Base-by-base conservation (phyloP, 2,329 filamentous ascomycete genomes). In the Sarocladiaceae sp. region DNA sequence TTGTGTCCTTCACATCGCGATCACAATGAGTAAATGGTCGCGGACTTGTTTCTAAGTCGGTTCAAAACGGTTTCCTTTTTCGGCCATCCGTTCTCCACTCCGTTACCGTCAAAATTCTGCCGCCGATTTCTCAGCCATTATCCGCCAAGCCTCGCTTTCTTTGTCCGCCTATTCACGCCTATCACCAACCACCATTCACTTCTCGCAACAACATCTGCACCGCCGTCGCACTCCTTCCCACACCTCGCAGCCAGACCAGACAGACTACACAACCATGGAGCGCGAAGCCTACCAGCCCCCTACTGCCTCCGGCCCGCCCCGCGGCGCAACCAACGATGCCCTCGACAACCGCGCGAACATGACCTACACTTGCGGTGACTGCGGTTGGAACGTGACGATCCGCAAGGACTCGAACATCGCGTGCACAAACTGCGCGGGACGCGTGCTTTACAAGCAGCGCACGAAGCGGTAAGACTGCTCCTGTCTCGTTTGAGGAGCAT, bases 381-480 rank as follows among this genome's bases (percentile, higher is more conserved):
- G 72, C 64, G 71, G 71, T 47, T 66, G 66, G 51, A 64, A 62
- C 63, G 67, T 70, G 55, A 66, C 66, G 52, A 68, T 72, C 58
- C 61, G 62, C 54, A 69, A 71, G 63, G 73, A 74, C 54, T 79
- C 79, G 47, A 76, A 82, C n/a, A 69, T 72, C 48, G 70, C 70
- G 20, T 72, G 71, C 59, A 67, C 69, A 53, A 70, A 73, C 57
- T 99, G 94, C 70, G 94, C 94, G 7, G 94, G 96, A 64, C 86
- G 94, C 59, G 91, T 99, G 56, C 74, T 99, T 60, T 97, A 97
- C 74, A 99, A 99, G 82, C 90, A 97, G 82, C 77, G 94, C 66
- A 99, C 94, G 40, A 97, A 96, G 79, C 84, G 94, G 94, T 97
- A 69, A 71, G 87, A n/a, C 74, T 54, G 13, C 31, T 26, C 4